Evolutionary conservation across 495 filamentous ascomycete species (phyloP).

Genomic region (Daldinia loculata): DNA sequence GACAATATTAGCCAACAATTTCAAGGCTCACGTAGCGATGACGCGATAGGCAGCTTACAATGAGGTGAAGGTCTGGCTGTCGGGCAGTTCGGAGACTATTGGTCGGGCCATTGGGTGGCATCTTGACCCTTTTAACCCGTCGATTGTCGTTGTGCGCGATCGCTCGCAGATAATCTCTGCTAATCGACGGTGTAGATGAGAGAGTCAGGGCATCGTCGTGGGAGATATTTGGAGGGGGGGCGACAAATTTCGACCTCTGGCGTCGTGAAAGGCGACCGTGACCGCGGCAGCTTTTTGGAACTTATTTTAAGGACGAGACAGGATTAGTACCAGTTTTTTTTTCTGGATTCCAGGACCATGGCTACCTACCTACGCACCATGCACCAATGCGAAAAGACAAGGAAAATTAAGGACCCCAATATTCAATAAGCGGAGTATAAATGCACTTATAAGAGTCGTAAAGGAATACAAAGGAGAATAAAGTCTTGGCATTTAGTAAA

Average conservation of each 20-base stretch:
- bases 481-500: not conserved
- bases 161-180: conserved; percentile 43
- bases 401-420: not conserved
- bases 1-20: conserved; percentile 12
- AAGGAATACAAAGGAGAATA: not conserved
- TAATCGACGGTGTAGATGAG: conserved; percentile 33
- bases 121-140: conserved; percentile 34
- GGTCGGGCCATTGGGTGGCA: conserved; percentile 44
- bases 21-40: not conserved
- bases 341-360: conserved; percentile 28
- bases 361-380: not conserved
- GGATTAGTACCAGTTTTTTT: conserved; percentile 34
- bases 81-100: conserved; percentile 43
- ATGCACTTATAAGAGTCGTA: not conserved
- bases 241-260: conserved; percentile 24
- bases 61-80: conserved; percentile 74
- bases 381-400: conserved; percentile 2
- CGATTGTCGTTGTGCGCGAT: conserved; percentile 39
- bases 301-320: conserved; percentile 13
- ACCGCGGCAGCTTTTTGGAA: conserved; percentile 24
- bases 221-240: conserved; percentile 4
- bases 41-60: conserved; percentile 63
- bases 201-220: conserved; percentile 42
- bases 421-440: not conserved
- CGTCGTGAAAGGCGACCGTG: conserved; percentile 20